Evolutionary conservation across 139 green algal species (phyloP).

Genomic region (Tetradesmus lagerheimii): DNA sequence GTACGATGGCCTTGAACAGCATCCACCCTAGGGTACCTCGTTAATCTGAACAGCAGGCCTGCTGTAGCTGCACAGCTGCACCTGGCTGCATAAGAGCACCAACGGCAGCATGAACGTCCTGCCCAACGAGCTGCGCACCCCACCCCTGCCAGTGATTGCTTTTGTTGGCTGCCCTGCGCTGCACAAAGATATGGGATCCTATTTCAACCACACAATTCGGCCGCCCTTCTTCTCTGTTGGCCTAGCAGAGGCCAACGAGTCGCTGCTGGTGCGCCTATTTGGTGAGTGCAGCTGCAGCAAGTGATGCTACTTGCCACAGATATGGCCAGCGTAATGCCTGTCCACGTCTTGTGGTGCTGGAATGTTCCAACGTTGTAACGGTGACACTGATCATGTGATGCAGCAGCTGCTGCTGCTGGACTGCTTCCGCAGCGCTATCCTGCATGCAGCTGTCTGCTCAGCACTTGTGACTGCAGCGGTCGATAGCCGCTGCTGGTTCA

Average conservation of each 20-base stretch:
- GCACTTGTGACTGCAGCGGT: neutral
- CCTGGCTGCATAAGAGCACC: neutral
- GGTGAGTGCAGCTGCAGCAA: conserved; percentile 4
- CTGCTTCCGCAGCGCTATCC: too few relatives aligned
- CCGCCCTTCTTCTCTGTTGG: conserved; percentile 40
- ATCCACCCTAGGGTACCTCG: too few relatives aligned
- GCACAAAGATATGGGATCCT: conserved; percentile 47
- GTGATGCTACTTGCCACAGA: neutral
- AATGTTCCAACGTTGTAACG: too few relatives aligned
- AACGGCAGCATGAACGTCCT: conserved; percentile 22
- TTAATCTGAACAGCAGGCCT: neutral
- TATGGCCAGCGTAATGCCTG: neutral
- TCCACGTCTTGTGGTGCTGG: neutral
- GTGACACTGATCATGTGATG: too few relatives aligned
- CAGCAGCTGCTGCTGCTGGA: neutral
- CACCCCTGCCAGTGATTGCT: conserved; percentile 43
- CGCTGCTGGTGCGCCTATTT: conserved; percentile 36
- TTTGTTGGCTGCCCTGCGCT: conserved; percentile 41
- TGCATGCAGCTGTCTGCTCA: neutral
- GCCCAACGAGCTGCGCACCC: conserved; percentile 39
- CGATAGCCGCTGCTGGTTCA: neutral
- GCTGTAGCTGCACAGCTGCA: neutral
- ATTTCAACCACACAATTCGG: conserved; percentile 4
- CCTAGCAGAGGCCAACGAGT: conserved; percentile 36
- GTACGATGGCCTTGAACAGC: too few relatives aligned